A percentile compares a stretch with the other conserved stretches of the same genome.
These are phyloP conservation scores for Cyanidiococcus yangmingshanensis DNA, from an alignment of 23 red algal species.

Conservation along the genomic window DNA sequence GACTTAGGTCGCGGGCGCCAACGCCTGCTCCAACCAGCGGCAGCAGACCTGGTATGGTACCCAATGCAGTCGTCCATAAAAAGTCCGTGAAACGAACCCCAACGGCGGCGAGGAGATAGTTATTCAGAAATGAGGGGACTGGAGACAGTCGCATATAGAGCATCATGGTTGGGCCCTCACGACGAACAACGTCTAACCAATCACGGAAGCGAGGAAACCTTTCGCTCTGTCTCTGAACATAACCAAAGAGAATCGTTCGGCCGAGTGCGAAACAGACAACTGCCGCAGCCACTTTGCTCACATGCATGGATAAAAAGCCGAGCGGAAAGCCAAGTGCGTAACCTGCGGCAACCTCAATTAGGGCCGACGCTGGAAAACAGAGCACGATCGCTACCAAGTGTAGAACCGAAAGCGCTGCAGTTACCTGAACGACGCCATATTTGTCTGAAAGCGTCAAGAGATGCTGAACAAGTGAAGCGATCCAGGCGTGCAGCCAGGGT, in stretches of 20 bases:
- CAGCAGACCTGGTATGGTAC: neutral
- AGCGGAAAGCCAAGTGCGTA: conserved; percentile 1
- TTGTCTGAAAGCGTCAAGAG: neutral
- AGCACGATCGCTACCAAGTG: conserved; percentile 25
- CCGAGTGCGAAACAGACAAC: conserved; percentile 4
- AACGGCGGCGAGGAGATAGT: conserved; percentile 17
- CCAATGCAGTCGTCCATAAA: neutral
- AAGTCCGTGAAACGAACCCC: neutral
- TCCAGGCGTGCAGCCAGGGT: neutral
- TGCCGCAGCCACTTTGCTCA: conserved; percentile 20
- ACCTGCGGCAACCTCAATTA: conserved; percentile 17
- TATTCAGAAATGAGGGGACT: conserved; percentile 32
- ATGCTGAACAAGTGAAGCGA: neutral
- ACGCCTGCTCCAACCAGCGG: neutral
- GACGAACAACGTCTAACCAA: neutral
- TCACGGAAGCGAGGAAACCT: neutral
- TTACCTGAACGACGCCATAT: neutral
- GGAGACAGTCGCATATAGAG: conserved; percentile 26
- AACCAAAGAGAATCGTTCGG: conserved; percentile 18
- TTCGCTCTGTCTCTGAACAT: neutral
- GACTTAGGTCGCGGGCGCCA: conserved; percentile 12
- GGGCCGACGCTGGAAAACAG: conserved; percentile 23
- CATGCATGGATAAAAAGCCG: conserved; percentile 25
- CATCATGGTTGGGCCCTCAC: conserved; percentile 5
- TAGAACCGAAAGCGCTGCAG: neutral